These are phyloP conservation scores for Acacia melanoxylon DNA, from an alignment of 306 rosid species.

Conservation along the genomic window DNA sequence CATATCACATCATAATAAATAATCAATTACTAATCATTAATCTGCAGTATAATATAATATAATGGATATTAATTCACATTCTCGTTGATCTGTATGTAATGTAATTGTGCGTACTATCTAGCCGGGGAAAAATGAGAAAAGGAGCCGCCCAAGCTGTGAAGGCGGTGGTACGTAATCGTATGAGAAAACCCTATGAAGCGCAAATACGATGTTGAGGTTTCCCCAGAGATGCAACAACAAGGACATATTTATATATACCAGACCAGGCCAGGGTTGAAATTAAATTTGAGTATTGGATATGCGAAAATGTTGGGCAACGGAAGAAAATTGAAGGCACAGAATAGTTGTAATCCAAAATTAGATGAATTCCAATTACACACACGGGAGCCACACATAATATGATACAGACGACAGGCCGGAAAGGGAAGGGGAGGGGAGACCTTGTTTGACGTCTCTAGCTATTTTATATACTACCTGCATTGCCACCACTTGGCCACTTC, in stretches of 20 bases:
- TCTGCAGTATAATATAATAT: no score
- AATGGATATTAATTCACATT: no score
- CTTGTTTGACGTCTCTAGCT: neutral
- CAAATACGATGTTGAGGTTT: neutral
- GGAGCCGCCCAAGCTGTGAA: slow-evolving; percentile 5
- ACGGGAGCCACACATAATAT: neutral
- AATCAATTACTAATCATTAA: neutral
- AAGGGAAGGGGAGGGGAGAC: neutral
- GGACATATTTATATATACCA: neutral
- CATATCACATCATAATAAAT: neutral
- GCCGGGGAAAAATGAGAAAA: neutral
- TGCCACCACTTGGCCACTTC: neutral
- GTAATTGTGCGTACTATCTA: neutral
- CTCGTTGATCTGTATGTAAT: no score
- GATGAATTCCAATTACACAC: neutral
- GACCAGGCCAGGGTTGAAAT: neutral
- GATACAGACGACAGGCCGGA: neutral
- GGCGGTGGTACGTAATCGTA: neutral
- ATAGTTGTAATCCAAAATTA: neutral
- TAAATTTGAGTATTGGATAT: neutral
- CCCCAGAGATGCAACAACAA: neutral
- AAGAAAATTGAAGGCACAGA: neutral
- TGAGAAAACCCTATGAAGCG: neutral
- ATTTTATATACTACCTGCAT: neutral
- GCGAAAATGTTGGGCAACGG: neutral